Evolutionary conservation across 495 filamentous ascomycete species (phyloP).

Genomic region (Penicillium paradoxum): DNA sequence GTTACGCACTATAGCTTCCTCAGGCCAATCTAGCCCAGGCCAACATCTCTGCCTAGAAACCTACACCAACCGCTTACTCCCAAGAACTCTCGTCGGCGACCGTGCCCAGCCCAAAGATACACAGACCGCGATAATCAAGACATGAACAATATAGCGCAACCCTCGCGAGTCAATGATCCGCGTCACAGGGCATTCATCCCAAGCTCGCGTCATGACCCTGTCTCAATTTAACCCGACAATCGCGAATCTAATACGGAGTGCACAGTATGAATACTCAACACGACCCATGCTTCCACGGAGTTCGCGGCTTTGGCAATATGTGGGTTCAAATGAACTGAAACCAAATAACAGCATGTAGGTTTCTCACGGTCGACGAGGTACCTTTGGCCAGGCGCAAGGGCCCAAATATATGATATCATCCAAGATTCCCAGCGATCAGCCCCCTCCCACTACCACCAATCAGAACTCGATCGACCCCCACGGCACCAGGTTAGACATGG

Average conservation of each 20-base stretch:
- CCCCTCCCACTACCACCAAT: background rate
- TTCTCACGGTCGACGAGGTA: background rate
- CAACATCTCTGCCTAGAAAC: background rate
- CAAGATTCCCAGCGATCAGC: background rate
- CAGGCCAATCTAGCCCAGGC: background rate
- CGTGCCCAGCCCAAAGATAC: background rate
- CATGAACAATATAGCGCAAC: background rate
- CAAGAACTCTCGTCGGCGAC: background rate
- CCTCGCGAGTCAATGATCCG: background rate
- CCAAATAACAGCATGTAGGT: background rate
- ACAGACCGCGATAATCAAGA: background rate
- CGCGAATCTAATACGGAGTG: background rate
- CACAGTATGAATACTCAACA: background rate
- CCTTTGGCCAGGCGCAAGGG: constrained; percentile 2
- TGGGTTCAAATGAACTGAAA: background rate
- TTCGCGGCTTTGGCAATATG: background rate
- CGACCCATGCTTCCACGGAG: background rate
- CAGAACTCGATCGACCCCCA: background rate
- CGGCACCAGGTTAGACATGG: background rate
- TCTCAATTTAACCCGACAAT: background rate
- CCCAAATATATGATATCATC: constrained; percentile 6
- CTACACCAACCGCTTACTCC: background rate
- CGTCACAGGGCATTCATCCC: constrained; percentile 1
- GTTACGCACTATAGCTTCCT: background rate
- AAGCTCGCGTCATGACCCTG: background rate